phyloP scores from a whole-genome alignment of 2,329 filamentous ascomycete species.

The Hypomyces perniciosus region DNA sequence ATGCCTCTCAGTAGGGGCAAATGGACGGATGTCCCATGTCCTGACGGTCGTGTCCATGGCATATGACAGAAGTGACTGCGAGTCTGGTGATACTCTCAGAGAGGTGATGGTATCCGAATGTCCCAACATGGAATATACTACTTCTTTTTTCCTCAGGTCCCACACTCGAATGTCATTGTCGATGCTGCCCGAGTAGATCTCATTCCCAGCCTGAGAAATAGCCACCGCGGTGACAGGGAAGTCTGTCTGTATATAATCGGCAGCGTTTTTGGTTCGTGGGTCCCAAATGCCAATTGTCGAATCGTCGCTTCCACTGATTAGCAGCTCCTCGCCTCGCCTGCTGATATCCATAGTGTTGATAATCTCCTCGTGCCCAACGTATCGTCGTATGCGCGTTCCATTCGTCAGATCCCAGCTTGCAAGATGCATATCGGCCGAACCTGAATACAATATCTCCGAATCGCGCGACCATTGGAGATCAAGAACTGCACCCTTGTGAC shows the following conservation, averaged over 20 bases:
- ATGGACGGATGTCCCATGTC: conserved; percentile 94
- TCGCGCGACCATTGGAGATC: conserved; percentile 97
- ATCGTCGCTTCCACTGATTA: conserved; percentile 90
- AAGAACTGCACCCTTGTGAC: conserved; percentile 84
- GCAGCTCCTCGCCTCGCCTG: conserved; percentile 80
- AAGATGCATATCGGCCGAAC: conserved; percentile 87
- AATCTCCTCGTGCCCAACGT: conserved; percentile 91
- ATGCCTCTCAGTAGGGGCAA: conserved; percentile 80
- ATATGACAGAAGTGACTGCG: conserved; percentile 83
- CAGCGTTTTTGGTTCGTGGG: conserved; percentile 79
- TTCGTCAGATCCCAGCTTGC: conserved; percentile 94
- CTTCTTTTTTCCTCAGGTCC: conserved; percentile 87
- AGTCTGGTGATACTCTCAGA: conserved; percentile 84
- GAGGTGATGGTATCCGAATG: conserved; percentile 92
- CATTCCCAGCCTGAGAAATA: conserved; percentile 89
- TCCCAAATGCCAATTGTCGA: conserved; percentile 95
- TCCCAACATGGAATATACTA: conserved; percentile 81
- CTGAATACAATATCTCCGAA: conserved; percentile 82
- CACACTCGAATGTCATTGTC: conserved; percentile 97
- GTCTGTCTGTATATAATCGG: conserved; percentile 82
- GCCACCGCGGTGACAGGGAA: conserved; percentile 90
- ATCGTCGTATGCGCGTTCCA: conserved; percentile 84
- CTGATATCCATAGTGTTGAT: conserved; percentile 88
- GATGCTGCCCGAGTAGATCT: conserved; percentile 89
- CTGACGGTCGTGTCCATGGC: conserved; percentile 89